These are phyloP conservation scores for Fusarium illudens DNA, from an alignment of 2,329 filamentous ascomycete species.

Conservation along the genomic window DNA sequence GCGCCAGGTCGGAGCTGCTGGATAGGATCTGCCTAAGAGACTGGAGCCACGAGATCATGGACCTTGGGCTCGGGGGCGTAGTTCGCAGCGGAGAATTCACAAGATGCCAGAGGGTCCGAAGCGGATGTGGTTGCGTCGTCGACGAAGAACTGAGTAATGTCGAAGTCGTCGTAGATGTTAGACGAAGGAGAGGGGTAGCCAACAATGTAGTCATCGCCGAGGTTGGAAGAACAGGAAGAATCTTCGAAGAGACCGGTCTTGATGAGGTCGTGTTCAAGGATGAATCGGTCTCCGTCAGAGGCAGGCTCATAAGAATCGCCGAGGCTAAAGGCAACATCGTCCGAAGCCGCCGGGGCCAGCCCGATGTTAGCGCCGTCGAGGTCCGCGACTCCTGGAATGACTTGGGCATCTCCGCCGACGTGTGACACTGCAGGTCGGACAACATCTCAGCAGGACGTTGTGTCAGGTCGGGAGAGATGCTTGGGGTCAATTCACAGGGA, in stretches of 20 bases:
- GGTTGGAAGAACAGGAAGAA: slow-evolving; percentile 71
- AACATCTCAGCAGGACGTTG: slow-evolving; percentile 99
- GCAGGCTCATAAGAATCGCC: slow-evolving; percentile 71
- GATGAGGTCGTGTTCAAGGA: slow-evolving; percentile 71
- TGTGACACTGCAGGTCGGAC: slow-evolving; percentile 99
- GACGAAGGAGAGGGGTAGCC: slow-evolving; percentile 64
- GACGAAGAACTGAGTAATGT: slow-evolving; percentile 65
- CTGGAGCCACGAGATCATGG: slow-evolving; percentile 67
- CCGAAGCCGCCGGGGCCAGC: slow-evolving; percentile 63
- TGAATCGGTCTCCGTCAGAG: slow-evolving; percentile 77
- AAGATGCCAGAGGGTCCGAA: slow-evolving; percentile 59
- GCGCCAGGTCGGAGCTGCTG: slow-evolving; percentile 78
- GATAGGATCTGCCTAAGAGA: slow-evolving; percentile 72
- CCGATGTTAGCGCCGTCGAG: slow-evolving; percentile 50
- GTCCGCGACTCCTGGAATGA: slow-evolving; percentile 56
- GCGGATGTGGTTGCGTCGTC: slow-evolving; percentile 57
- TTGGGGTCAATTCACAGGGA: slow-evolving; percentile 40
- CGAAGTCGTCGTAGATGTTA: slow-evolving; percentile 55
- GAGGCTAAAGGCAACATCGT: slow-evolving; percentile 72
- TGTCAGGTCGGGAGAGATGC: slow-evolving; percentile 85
- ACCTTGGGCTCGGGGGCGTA: slow-evolving; percentile 61
- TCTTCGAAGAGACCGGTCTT: slow-evolving; percentile 66
- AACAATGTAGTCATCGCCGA: not conserved
- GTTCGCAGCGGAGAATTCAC: slow-evolving; percentile 62
- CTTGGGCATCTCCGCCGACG: slow-evolving; percentile 73